Evolutionary conservation across 2,329 filamentous ascomycete species (phyloP).

Genomic region (Colletotrichum shisoi): DNA sequence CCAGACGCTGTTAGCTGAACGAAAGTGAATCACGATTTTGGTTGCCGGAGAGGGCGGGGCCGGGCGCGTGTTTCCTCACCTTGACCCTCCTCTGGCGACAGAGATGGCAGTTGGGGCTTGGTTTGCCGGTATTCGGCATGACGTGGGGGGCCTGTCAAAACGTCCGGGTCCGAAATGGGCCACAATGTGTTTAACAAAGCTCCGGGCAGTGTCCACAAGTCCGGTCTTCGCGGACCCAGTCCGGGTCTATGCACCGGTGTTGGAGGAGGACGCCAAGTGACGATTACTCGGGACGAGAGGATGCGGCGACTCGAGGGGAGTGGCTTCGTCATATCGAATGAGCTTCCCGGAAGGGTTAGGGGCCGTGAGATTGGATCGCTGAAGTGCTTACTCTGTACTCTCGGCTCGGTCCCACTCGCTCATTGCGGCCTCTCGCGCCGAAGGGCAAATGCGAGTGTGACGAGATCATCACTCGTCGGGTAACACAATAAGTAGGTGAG

Average conservation of each 20-base stretch:
- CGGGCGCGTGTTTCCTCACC: constrained; percentile 42
- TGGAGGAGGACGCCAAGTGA: not conserved
- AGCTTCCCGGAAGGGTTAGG: constrained; percentile 10
- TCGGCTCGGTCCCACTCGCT: too few species aligned
- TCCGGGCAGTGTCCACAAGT: not conserved
- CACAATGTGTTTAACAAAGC: not conserved
- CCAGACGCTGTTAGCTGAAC: constrained; percentile 24
- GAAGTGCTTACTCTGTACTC: not conserved
- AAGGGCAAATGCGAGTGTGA: too few species aligned
- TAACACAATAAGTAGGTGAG: too few species aligned
- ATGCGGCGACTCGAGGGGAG: constrained; percentile 1
- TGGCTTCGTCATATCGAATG: constrained; percentile 1
- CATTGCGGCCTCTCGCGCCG: not conserved
- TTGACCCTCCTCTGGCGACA: constrained; percentile 53
- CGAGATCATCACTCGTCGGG: not conserved
- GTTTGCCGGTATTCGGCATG: constrained; percentile 55
- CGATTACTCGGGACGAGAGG: not conserved
- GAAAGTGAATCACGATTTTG: not conserved
- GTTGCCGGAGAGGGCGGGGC: not conserved
- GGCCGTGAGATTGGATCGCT: not conserved
- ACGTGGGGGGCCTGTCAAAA: not conserved
- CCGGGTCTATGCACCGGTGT: not conserved
- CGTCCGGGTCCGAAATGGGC: not conserved
- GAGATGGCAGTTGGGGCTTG: constrained; percentile 53
- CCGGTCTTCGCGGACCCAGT: not conserved